Evolutionary conservation across 768 basidiomycete genomes (phyloP), one percentile per base, ranked within the genome.

Genomic region (Suillus sp.): DNA sequence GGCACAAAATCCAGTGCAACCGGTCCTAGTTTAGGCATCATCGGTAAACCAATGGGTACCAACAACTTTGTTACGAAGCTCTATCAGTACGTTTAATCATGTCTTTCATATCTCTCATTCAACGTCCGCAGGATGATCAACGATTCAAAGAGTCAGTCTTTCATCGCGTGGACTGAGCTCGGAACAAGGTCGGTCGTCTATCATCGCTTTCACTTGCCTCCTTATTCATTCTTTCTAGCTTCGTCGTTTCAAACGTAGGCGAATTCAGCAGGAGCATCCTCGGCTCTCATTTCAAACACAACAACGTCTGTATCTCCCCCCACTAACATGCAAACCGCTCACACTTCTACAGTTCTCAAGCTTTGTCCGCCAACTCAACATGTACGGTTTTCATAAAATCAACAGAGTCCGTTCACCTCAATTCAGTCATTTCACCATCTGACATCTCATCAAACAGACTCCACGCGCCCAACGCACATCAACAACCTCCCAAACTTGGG

Each of bases 351-450:
- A 96, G 88, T 96, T 97, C 75, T 94, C 94, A 11, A 93, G 91
- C 71, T 97, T 97, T 75, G 93, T 96, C 47, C 88, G 95, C 63
- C 95, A 96, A 75, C 83, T 96, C 61, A 96, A 96, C 80, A 96
- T 95, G 92, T 96, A 95, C 69, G 93, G 93, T 45, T 96, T 96
- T 77, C 93, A 95, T 76, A 96, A 96, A 78, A 93, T 93, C 77
- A 94, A 94, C 74, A 84, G 92, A 77, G 90, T 92, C 18, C 27
- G 63, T 65, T 85, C n/a, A n/a, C 80, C 14, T 38, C 22, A 18
- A 16, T 35, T 8, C 16, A 27, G 8, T 38, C 2, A 32, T 18
- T 37, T 37, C 22, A 25, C 9, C 9, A 48, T n/a, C 13, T 35
- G 35, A 56, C 34, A 30, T 40, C 9, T 10, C 9, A 32, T 51